These are phyloP conservation scores for Rhodotorula sp. DNA, from an alignment of 1,284 basidiomycete species.

Conservation along the genomic window DNA sequence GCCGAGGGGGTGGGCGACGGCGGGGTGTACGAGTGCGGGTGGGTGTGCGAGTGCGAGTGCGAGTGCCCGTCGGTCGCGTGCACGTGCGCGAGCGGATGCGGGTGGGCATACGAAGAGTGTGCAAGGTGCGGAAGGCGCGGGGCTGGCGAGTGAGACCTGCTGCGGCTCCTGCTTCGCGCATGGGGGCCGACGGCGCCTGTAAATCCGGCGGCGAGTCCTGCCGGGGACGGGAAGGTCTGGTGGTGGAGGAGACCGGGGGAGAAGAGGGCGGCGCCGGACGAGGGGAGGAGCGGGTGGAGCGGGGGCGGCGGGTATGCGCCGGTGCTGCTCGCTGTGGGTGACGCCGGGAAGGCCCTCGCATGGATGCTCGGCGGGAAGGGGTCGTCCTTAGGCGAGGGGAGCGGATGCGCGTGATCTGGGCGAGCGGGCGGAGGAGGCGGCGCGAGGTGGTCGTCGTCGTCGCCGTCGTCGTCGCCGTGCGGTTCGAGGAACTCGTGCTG, in stretches of 20 bases:
- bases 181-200: not conserved
- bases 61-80: not conserved
- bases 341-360: not conserved
- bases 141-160: constrained; percentile 5
- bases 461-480: constrained; percentile 45
- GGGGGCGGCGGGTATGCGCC: too few relatives aligned
- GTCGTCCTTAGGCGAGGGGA: not conserved
- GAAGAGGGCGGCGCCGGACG: constrained; percentile 32
- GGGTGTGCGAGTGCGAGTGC: not conserved
- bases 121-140: not conserved
- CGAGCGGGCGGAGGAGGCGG: too few relatives aligned
- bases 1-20: constrained; percentile 8
- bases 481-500: constrained; percentile 89
- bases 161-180: not conserved
- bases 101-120: not conserved
- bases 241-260: constrained; percentile 10
- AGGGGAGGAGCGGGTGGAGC: constrained; percentile 18
- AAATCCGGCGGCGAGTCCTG: not conserved
- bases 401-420: too few relatives aligned
- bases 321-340: not conserved
- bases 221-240: not conserved
- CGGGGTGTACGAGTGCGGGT: constrained; percentile 10
- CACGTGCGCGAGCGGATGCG: not conserved
- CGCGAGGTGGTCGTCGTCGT: not conserved
- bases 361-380: not conserved